phyloP scores from a whole-genome alignment of 208 protist genomes.

The Naegleria lovaniensis region DNA sequence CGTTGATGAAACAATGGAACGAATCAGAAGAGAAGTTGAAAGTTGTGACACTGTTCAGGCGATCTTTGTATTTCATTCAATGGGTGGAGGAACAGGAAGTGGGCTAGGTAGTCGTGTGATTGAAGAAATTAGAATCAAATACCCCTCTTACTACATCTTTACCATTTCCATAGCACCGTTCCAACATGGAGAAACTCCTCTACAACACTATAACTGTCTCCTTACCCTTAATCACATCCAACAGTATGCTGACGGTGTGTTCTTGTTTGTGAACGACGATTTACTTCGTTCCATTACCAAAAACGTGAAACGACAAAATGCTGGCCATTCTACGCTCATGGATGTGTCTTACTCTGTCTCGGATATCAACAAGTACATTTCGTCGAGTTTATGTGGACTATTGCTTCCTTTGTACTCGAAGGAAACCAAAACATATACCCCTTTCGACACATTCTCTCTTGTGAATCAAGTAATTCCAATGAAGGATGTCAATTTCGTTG shows the following conservation, averaged over 20 bases:
- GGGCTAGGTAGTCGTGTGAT: constrained; percentile 69
- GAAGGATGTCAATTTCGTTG: constrained; percentile 3
- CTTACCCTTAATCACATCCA: constrained; percentile 57
- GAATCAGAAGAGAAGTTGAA: constrained; percentile 66
- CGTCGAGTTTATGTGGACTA: not conserved
- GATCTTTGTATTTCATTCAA: constrained; percentile 68
- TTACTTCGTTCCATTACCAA: constrained; percentile 10
- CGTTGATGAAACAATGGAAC: constrained; percentile 55
- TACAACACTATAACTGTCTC: constrained; percentile 73
- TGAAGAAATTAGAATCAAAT: constrained; percentile 58
- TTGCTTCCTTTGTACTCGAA: not conserved
- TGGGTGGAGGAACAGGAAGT: constrained; percentile 76
- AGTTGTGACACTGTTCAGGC: constrained; percentile 49
- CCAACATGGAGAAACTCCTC: constrained; percentile 63
- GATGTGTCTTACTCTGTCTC: not conserved
- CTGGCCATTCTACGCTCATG: not conserved
- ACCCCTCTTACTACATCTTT: constrained; percentile 53
- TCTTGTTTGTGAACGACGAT: constrained; percentile 30
- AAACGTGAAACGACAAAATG: not conserved
- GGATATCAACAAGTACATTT: constrained; percentile 34
- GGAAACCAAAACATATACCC: not conserved
- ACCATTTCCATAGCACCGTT: constrained; percentile 70
- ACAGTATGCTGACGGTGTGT: constrained; percentile 53
- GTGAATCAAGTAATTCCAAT: not conserved
- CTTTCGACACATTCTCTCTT: constrained; percentile 22